phyloP scores from a whole-genome alignment of 2,329 filamentous ascomycete genomes.

The Beauveria varroae region DNA sequence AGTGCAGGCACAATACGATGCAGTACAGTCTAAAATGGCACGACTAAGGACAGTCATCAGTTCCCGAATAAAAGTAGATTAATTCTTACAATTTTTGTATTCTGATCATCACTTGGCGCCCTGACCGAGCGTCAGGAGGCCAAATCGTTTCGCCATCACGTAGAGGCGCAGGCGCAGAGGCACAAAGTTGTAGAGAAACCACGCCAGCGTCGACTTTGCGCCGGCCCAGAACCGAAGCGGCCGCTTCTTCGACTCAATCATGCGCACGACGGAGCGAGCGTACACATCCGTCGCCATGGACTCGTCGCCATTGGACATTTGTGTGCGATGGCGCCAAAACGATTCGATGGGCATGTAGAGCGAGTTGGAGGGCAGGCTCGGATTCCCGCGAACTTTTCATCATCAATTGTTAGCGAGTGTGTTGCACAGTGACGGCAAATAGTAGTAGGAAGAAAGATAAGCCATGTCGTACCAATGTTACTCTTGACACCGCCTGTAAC shows the following conservation, averaged over 20 bases:
- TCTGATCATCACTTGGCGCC: background rate
- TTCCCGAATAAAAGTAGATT: background rate
- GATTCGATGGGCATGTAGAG: constrained; percentile 11
- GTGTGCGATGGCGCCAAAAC: constrained; percentile 13
- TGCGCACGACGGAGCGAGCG: constrained; percentile 13
- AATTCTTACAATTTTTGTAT: background rate
- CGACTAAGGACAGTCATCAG: background rate
- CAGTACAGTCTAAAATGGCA: background rate
- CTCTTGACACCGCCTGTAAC: constrained; percentile 14
- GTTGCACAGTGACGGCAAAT: background rate
- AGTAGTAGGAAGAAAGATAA: too few relatives aligned
- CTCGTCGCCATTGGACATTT: background rate
- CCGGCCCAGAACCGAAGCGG: constrained; percentile 16
- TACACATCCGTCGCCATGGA: constrained; percentile 14
- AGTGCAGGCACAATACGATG: background rate
- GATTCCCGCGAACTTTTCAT: constrained; percentile 11
- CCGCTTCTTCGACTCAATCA: constrained; percentile 13
- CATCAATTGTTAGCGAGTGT: background rate
- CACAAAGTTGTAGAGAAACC: constrained; percentile 18
- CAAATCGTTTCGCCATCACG: constrained; percentile 9
- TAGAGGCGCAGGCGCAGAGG: constrained; percentile 5
- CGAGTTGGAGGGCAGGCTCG: constrained; percentile 12
- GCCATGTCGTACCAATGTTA: constrained; percentile 13
- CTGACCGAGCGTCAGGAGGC: background rate
- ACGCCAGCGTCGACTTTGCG: constrained; percentile 10